phyloP scores from a whole-genome alignment of 1,284 basidiomycete species.

The Austropuccinia psidii region DNA sequence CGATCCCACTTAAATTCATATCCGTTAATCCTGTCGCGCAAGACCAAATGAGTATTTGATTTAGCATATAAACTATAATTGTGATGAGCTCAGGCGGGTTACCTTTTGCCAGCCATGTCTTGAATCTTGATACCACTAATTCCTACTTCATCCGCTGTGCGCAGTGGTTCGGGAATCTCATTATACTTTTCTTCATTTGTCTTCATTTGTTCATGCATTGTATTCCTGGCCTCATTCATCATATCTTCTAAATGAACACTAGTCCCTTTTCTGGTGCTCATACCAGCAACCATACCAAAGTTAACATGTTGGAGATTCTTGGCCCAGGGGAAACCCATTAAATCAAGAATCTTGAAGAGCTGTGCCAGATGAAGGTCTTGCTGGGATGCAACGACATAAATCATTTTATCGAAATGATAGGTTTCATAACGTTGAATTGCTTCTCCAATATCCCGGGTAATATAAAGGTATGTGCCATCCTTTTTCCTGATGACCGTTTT shows the following conservation, averaged over 20 bases:
- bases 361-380: conserved; percentile 89
- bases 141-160: conserved; percentile 74
- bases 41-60: conserved; percentile 18
- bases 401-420: conserved; percentile 96
- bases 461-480: conserved; percentile 96
- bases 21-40: conserved; percentile 70
- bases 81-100: not conserved
- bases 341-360: conserved; percentile 86
- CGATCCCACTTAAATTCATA: conserved; percentile 92
- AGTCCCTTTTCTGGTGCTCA: conserved; percentile 95
- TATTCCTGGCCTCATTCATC: conserved; percentile 75
- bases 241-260: conserved; percentile 94
- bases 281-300: conserved; percentile 78
- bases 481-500: conserved; percentile 84
- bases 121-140: conserved; percentile 97
- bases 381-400: conserved; percentile 78
- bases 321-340: conserved; percentile 86
- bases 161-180: conserved; percentile 78
- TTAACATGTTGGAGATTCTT: conserved; percentile 76
- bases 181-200: conserved; percentile 90
- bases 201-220: conserved; percentile 96
- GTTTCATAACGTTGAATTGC: conserved; percentile 86
- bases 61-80: not conserved
- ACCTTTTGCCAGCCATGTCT: conserved; percentile 92
- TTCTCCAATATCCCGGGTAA: conserved; percentile 94